Evolutionary conservation across 2,329 filamentous ascomycete genomes (phyloP).

Genomic region (Tolypocladium endophyticum): DNA sequence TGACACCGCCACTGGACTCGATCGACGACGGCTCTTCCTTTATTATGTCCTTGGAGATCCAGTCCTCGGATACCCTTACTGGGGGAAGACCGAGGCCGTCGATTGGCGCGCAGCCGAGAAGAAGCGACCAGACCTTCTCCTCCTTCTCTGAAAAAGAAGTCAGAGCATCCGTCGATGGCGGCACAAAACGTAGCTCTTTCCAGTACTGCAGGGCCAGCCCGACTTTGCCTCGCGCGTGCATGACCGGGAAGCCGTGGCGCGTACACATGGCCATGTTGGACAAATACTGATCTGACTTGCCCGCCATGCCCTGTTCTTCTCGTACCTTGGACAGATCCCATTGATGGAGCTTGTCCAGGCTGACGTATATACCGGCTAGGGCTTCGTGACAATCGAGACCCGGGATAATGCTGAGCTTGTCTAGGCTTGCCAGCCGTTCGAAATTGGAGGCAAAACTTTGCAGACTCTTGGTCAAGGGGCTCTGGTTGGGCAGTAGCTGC

Average conservation of each 20-base stretch:
- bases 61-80: slow-evolving; percentile 60
- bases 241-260: slow-evolving; percentile 57
- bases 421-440: slow-evolving; percentile 56
- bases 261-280: slow-evolving; percentile 54
- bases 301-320: slow-evolving; percentile 32
- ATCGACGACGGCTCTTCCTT: slow-evolving; percentile 39
- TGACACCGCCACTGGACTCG: slow-evolving; percentile 24
- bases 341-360: slow-evolving; percentile 56
- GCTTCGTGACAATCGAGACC: slow-evolving; percentile 70
- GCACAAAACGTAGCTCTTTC: slow-evolving; percentile 49
- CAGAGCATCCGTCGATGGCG: slow-evolving; percentile 22
- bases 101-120: slow-evolving; percentile 52
- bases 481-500: slow-evolving; percentile 45
- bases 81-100: slow-evolving; percentile 40
- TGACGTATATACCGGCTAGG: slow-evolving; percentile 61
- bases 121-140: slow-evolving; percentile 53
- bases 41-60: slow-evolving; percentile 60
- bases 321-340: slow-evolving; percentile 55
- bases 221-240: slow-evolving; percentile 57
- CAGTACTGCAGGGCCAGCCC: slow-evolving; percentile 71
- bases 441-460: slow-evolving; percentile 63
- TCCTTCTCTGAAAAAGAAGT: slow-evolving; percentile 25
- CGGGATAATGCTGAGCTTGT: slow-evolving; percentile 59
- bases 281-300: slow-evolving; percentile 36
- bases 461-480: slow-evolving; percentile 58